phyloP scores from a whole-genome alignment of 2,329 filamentous ascomycete species.

The Coleophoma crateriformis region DNA sequence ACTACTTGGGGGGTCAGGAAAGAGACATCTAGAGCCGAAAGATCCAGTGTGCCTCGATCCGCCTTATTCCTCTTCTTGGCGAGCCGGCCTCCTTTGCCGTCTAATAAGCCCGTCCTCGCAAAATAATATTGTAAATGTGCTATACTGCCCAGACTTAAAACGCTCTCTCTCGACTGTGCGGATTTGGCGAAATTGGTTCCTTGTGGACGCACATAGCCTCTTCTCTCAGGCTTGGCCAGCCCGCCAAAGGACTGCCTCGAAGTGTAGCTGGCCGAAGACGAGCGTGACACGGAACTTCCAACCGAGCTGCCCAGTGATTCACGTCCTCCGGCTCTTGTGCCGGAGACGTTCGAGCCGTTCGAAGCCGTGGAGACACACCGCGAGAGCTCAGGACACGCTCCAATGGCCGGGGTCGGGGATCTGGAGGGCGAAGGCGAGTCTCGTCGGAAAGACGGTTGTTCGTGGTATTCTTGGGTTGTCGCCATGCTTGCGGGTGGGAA shows the following conservation, averaged over 20 bases:
- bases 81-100: constrained; percentile 86
- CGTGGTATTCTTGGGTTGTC: constrained; percentile 19
- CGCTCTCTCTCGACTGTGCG: constrained; percentile 84
- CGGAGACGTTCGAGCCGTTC: constrained; percentile 42
- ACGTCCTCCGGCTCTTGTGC: constrained; percentile 29
- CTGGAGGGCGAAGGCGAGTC: constrained; percentile 60
- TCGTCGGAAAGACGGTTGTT: constrained; percentile 21
- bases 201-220: constrained; percentile 28
- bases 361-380: constrained; percentile 58
- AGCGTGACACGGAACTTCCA: constrained; percentile 48
- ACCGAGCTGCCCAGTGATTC: constrained; percentile 50
- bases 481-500: constrained; percentile 32
- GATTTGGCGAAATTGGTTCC: constrained; percentile 73
- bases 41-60: constrained; percentile 44
- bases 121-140: constrained; percentile 98
- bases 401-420: constrained; percentile 57
- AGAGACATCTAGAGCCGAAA: constrained; percentile 45
- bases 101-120: constrained; percentile 84
- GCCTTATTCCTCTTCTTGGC: constrained; percentile 61
- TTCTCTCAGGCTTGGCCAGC: constrained; percentile 29
- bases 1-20: constrained; percentile 35
- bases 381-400: constrained; percentile 51
- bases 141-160: constrained; percentile 94
- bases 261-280: constrained; percentile 53
- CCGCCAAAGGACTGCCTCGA: constrained; percentile 41